Evolutionary conservation across 1,284 basidiomycete genomes (phyloP), one percentile per base, ranked within the genome.

Genomic region (Wolfiporia cocos): DNA sequence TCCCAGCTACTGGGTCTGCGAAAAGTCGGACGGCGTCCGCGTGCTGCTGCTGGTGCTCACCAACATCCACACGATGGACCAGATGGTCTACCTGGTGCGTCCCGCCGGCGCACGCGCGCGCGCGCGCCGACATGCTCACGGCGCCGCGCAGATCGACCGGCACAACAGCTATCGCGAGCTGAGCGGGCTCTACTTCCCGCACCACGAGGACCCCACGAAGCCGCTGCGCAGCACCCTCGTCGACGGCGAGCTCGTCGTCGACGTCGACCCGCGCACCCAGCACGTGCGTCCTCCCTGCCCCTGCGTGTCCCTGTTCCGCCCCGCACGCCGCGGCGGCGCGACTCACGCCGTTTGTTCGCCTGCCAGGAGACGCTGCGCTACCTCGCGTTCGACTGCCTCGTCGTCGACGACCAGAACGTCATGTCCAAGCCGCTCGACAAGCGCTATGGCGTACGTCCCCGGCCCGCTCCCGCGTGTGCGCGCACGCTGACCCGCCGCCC

Each of bases 21-120:
- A 99, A 68, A 99, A 99, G 70, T 96, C 93, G n/a, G 96, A 99
- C 59, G 96, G 96, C 2, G 68, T 98, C 41, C 81, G 96, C 32
- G 91, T 99, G 23, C 71, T 99, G 33, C 77, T 98, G 36, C 71
- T 96, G 46, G 76, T 99, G 38, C 75, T 85, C 31, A 86, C 91
- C 17, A 76, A 91, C 48, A 64, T 71, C 40, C 69, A 73, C 18
- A 64, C 72, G 7, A 71, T 72, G 29, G 74, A 71, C 21, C 94
- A 98, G 64, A 74, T 76, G 36, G 81, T 90, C 3, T 96, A 82
- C 65, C 71, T 96, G 21, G 93, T 95, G 51, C 48, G 86, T 59
- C 14, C 39, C n/a, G n/a, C n/a, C n/a, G n/a, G n/a, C n/a, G n/a
- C n/a, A n/a, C n/a, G n/a, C n/a, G n/a, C n/a, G n/a, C n/a, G n/a